Evolutionary conservation across 2,329 filamentous ascomycete genomes (phyloP), one percentile per base, ranked within the genome.

Genomic region (Pyrenophora seminiperda): DNA sequence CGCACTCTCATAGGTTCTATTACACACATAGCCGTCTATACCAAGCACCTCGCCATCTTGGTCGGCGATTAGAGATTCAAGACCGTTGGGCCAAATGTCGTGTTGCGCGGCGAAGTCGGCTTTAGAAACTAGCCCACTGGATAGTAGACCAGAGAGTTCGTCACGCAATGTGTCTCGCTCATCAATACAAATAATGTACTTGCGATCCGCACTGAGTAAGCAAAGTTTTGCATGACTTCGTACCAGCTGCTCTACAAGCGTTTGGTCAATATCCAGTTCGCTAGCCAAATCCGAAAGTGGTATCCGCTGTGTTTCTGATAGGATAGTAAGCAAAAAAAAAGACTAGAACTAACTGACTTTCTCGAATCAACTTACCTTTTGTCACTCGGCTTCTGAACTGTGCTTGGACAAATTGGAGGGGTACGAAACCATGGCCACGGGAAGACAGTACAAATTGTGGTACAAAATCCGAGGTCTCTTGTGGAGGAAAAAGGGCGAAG

Each of bases 391-490:
- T 32, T 31, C 66, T 50, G 22, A 72, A 66, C 11, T 61, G 53
- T 22, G 45, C 47, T 13, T 58, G 41, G 6, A 61, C 46, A 14
- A 62, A 54, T 7, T 54, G 56, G n/a, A 53, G 53, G 5, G 67
- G 67, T 3, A 71, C 32, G 32, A 73, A 63, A 9, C 61, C 63
- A 37, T 65, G 48, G 3, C 66, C 67, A 22, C 58, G 58, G 3
- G 54, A 43, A 5, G 59, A 59, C 2, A 61, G 39, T 15, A 70
- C 39, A 18, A 73, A 44, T 3, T 55, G 48, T 15, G 62, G 60
- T 36, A 55, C 41, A 9, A 45, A 36, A 15, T 34, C 24, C 24
- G 22, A 42, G 27, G 15, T 53, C 10, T 58, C 57, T 20, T 47
- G 45, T 6, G 62, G 62, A 36, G 58, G 62, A 11, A 72, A 61